Evolutionary conservation across 805 yeast genomes (phyloP).

Genomic region (Barnettozyma salicaria): DNA sequence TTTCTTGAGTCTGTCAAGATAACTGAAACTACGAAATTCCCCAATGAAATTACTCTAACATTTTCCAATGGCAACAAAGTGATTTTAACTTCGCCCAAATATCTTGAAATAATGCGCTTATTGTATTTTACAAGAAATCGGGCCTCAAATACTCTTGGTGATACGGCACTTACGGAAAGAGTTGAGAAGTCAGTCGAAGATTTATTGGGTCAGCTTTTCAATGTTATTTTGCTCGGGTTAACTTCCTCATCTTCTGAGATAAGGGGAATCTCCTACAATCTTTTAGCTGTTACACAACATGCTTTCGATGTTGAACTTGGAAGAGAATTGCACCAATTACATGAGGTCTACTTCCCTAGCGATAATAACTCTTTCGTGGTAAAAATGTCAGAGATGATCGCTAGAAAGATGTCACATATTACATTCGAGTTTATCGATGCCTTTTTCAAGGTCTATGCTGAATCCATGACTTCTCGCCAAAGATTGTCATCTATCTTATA

Average conservation of each 20-base stretch:
- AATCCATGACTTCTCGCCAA: constrained; percentile 29
- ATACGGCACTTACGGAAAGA: constrained; percentile 9
- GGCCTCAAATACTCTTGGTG: constrained; percentile 29
- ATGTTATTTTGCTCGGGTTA: constrained; percentile 63
- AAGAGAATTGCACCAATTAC: constrained; percentile 45
- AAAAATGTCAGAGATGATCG: constrained; percentile 49
- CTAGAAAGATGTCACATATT: constrained; percentile 49
- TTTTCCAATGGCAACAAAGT: constrained; percentile 31
- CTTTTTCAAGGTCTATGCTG: constrained; percentile 46
- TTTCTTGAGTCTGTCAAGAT: constrained; percentile 36
- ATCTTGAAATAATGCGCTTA: constrained; percentile 62
- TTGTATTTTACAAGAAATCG: constrained; percentile 61
- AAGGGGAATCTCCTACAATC: constrained; percentile 54
- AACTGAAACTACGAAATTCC: constrained; percentile 39
- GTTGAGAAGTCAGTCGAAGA: constrained; percentile 28
- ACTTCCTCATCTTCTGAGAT: constrained; percentile 54
- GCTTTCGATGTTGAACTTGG: constrained; percentile 59
- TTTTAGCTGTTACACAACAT: constrained; percentile 56
- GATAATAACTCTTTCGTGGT: constrained; percentile 58
- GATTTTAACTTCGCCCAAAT: constrained; percentile 43
- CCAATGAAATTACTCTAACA: constrained; percentile 45
- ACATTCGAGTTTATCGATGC: constrained; percentile 50
- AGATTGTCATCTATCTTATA: constrained; percentile 33
- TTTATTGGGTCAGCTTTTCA: constrained; percentile 55
- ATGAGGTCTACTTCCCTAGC: constrained; percentile 61